Evolutionary conservation across 2,329 filamentous ascomycete genomes (phyloP).

Genomic region (Fusarium drepaniforme): DNA sequence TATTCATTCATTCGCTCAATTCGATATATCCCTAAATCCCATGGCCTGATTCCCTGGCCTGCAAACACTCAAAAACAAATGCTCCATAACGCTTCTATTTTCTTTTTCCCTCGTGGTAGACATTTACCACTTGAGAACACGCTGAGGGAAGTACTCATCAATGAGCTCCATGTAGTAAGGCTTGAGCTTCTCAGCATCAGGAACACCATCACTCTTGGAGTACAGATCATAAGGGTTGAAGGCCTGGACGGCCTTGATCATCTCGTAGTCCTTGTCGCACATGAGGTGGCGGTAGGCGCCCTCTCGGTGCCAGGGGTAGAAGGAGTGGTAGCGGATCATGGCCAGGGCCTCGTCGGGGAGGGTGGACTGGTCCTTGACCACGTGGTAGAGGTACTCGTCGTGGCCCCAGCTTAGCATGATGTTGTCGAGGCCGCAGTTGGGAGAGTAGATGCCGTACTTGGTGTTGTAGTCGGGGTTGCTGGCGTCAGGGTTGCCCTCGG

Average conservation of each 20-base stretch:
- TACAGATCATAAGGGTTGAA: constrained; percentile 96
- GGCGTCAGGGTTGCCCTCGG: constrained; percentile 77
- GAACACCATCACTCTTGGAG: constrained; percentile 88
- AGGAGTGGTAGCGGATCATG: constrained; percentile 94
- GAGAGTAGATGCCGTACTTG: constrained; percentile 82
- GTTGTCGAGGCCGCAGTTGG: constrained; percentile 85
- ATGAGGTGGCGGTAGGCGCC: constrained; percentile 87
- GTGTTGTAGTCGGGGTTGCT: constrained; percentile 79
- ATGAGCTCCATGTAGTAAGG: constrained; percentile 59
- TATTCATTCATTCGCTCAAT: constrained; percentile 29
- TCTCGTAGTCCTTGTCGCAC: constrained; percentile 82
- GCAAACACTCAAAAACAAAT: constrained; percentile 4
- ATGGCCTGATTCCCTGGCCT: constrained; percentile 14
- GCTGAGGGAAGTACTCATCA: constrained; percentile 57
- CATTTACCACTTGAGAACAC: constrained; percentile 54
- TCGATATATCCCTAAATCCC: constrained; percentile 19
- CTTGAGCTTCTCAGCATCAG: constrained; percentile 81
- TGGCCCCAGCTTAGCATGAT: constrained; percentile 93
- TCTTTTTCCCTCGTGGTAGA: not conserved
- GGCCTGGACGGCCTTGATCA: constrained; percentile 84
- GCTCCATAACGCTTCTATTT: constrained; percentile 7
- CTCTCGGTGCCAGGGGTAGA: constrained; percentile 91
- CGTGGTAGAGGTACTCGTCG: constrained; percentile 89
- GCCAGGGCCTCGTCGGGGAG: constrained; percentile 86
- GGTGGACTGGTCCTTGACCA: constrained; percentile 84